These are phyloP conservation scores for Plasmodium relictum DNA, from an alignment of 169 alveolate genomes.

Conservation along the genomic window DNA sequence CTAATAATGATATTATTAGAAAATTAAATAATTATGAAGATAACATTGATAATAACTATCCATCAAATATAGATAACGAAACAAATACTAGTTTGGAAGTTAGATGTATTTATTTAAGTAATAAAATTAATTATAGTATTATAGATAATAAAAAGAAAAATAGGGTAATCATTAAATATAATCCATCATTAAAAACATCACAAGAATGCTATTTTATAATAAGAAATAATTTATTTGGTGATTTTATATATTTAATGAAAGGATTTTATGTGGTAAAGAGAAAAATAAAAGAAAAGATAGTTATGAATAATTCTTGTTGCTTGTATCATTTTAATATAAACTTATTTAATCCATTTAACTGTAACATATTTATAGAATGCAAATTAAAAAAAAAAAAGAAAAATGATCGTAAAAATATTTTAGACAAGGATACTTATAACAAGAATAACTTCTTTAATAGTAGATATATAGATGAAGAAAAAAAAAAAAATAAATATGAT, in stretches of 20 bases:
- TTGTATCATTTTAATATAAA: slow-evolving; percentile 30
- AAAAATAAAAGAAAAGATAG: slow-evolving; percentile 58
- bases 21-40: not conserved
- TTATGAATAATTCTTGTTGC: slow-evolving; percentile 53
- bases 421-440: not conserved
- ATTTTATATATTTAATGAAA: slow-evolving; percentile 33
- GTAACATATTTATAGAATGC: slow-evolving; percentile 43
- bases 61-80: not conserved
- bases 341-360: slow-evolving; percentile 57
- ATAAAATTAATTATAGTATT: slow-evolving; percentile 26
- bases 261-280: slow-evolving; percentile 44
- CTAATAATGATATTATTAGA: not conserved
- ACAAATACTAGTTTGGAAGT: not conserved
- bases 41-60: not conserved
- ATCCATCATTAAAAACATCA: slow-evolving; percentile 30
- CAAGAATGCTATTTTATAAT: slow-evolving; percentile 55
- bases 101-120: slow-evolving; percentile 58
- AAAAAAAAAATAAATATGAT: not conserved
- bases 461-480: not conserved
- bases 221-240: slow-evolving; percentile 45
- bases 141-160: not conserved
- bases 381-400: not conserved
- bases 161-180: slow-evolving; percentile 30
- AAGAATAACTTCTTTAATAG: not conserved
- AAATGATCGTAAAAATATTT: not conserved